phyloP scores from a whole-genome alignment of 78 protist genomes.

The Protostelium mycophagum region DNA sequence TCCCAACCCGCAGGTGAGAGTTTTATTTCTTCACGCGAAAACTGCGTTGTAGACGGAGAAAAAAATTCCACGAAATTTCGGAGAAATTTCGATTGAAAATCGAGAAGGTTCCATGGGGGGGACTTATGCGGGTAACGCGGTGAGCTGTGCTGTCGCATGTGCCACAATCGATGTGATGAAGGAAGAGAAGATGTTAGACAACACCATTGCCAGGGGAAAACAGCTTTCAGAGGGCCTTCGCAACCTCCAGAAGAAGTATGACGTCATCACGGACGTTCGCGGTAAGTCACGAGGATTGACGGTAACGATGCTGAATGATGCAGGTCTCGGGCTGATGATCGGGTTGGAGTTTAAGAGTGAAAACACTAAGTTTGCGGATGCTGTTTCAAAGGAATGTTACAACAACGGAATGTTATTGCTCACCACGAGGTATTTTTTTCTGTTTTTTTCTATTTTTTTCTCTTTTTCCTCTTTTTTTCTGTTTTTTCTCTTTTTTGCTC shows the following conservation, averaged over 20 bases:
- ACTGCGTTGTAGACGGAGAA: neutral
- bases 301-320: neutral
- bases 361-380: neutral
- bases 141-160: slow-evolving; percentile 59
- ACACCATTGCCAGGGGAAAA: slow-evolving; percentile 20
- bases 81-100: too few relatives aligned
- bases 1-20: neutral
- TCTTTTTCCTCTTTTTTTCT: too few relatives aligned
- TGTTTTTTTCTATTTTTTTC: too few relatives aligned
- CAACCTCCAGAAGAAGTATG: neutral
- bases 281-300: slow-evolving; percentile 9
- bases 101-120: slow-evolving; percentile 52
- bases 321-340: slow-evolving; percentile 57
- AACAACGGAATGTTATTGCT: neutral
- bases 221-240: slow-evolving; percentile 21
- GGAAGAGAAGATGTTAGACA: slow-evolving; percentile 56
- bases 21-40: neutral
- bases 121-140: slow-evolving; percentile 74
- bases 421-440: slow-evolving; percentile 11
- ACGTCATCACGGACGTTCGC: slow-evolving; percentile 29
- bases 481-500: too few relatives aligned
- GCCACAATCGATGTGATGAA: slow-evolving; percentile 55
- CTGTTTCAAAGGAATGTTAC: neutral
- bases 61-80: neutral
- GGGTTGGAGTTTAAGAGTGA: slow-evolving; percentile 29